These are phyloP conservation scores for Fraxinus xanthoxyloides DNA, from an alignment of 305 asterid genomes.

Conservation along the genomic window DNA sequence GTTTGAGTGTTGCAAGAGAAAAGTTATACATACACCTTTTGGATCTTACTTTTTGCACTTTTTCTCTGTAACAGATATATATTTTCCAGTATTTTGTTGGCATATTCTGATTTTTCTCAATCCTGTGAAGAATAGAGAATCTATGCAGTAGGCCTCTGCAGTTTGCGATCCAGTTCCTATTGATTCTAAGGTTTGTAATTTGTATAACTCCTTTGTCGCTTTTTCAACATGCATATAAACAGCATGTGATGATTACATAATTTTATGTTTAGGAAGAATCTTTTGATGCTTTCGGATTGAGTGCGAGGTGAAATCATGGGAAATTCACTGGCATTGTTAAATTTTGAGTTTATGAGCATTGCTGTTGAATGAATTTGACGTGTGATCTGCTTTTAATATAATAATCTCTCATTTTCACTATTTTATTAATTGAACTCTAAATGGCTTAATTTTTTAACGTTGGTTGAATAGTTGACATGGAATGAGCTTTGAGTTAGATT, in stretches of 20 bases:
- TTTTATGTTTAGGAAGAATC: slow-evolving; percentile 7
- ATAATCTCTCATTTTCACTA: neutral
- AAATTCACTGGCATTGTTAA: slow-evolving; percentile 27
- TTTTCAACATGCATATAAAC: slow-evolving; percentile 10
- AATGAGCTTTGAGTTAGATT: neutral
- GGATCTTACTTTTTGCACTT: slow-evolving; percentile 34
- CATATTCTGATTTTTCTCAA: slow-evolving; percentile 9
- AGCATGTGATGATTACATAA: slow-evolving; percentile 5
- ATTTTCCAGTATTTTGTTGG: slow-evolving; percentile 18
- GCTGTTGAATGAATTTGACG: neutral
- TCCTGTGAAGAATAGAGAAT: slow-evolving; percentile 12
- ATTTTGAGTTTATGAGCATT: neutral
- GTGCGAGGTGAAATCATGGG: slow-evolving; percentile 32
- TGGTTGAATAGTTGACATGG: slow-evolving; percentile 5
- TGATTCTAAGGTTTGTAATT: slow-evolving; percentile 31
- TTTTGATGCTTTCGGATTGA: slow-evolving; percentile 15
- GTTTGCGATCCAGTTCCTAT: slow-evolving; percentile 48
- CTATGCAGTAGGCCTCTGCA: slow-evolving; percentile 17
- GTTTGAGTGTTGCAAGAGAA: slow-evolving; percentile 33
- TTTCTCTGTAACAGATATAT: slow-evolving; percentile 16
- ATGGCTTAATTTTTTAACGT: neutral
- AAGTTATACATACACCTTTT: slow-evolving; percentile 17
- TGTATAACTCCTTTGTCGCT: slow-evolving; percentile 30
- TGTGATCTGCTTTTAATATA: neutral
- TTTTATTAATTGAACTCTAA: neutral